phyloP scores from a whole-genome alignment of 2,329 filamentous ascomycete genomes.

The Blastomyces gilchristii region DNA sequence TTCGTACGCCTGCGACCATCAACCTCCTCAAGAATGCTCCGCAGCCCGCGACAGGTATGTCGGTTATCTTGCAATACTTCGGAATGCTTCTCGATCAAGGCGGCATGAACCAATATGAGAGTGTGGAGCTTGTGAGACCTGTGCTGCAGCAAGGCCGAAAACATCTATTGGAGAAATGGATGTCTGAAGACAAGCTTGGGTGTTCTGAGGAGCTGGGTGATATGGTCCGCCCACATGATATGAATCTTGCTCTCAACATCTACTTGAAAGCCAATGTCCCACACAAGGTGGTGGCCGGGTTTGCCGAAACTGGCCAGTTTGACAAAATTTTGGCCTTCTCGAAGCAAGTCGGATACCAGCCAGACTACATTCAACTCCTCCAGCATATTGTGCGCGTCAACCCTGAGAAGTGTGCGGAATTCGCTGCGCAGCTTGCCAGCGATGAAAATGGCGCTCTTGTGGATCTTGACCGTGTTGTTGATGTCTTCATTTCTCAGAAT shows the following conservation, averaged over 20 bases:
- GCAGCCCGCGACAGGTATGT: slow-evolving; percentile 63
- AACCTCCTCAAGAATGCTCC: slow-evolving; percentile 88
- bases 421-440: slow-evolving; percentile 84
- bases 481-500: slow-evolving; percentile 95
- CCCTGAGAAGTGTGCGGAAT: slow-evolving; percentile 88
- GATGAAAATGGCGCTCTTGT: slow-evolving; percentile 78
- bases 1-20: slow-evolving; percentile 89
- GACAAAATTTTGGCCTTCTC: slow-evolving; percentile 93
- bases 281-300: slow-evolving; percentile 87
- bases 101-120: slow-evolving; percentile 82
- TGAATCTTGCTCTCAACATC: slow-evolving; percentile 75
- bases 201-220: slow-evolving; percentile 96
- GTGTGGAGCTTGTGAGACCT: slow-evolving; percentile 82
- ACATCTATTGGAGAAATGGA: slow-evolving; percentile 95
- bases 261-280: slow-evolving; percentile 85
- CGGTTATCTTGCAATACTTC: slow-evolving; percentile 93
- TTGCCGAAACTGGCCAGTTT: slow-evolving; percentile 92
- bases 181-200: slow-evolving; percentile 89
- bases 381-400: slow-evolving; percentile 88
- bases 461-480: slow-evolving; percentile 87
- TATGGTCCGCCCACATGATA: slow-evolving; percentile 78
- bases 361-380: slow-evolving; percentile 87
- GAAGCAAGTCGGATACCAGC: slow-evolving; percentile 72
- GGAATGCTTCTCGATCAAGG: slow-evolving; percentile 96
- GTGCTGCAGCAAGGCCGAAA: slow-evolving; percentile 90